phyloP scores from a whole-genome alignment of 345 rosid genomes.

The Syzygium jambos region DNA sequence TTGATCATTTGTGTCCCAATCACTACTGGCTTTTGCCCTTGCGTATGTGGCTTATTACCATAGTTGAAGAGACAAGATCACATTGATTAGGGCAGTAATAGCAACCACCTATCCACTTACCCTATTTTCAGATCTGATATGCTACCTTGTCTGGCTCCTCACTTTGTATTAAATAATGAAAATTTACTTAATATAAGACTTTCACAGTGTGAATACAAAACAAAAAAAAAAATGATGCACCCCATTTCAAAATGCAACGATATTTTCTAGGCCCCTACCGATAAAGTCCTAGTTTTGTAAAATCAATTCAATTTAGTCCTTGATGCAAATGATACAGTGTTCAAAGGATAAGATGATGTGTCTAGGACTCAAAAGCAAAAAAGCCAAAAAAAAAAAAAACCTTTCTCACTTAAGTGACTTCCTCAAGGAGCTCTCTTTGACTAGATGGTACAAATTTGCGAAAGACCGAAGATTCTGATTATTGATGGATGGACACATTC shows the following conservation, averaged over 20 bases:
- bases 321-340: not conserved
- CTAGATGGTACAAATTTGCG: too few relatives aligned
- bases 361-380: not conserved
- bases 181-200: not conserved
- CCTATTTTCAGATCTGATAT: fast-evolving
- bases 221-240: not conserved
- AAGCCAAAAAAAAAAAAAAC: not conserved
- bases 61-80: not conserved
- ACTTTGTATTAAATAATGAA: not conserved
- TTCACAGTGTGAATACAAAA: not conserved
- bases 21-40: not conserved
- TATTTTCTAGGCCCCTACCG: not conserved
- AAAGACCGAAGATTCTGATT: too few relatives aligned
- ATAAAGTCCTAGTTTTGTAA: not conserved
- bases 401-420: not conserved
- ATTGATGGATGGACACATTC: too few relatives aligned
- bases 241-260: not conserved
- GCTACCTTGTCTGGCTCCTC: not conserved
- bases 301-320: not conserved
- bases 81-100: too few relatives aligned
- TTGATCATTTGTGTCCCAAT: not conserved
- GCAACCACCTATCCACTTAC: not conserved
- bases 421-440: not conserved
- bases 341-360: not conserved
- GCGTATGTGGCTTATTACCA: too few relatives aligned